Conservation (phyloP, 305 asterid genomes). For the Ruellia speciosa region DNA sequence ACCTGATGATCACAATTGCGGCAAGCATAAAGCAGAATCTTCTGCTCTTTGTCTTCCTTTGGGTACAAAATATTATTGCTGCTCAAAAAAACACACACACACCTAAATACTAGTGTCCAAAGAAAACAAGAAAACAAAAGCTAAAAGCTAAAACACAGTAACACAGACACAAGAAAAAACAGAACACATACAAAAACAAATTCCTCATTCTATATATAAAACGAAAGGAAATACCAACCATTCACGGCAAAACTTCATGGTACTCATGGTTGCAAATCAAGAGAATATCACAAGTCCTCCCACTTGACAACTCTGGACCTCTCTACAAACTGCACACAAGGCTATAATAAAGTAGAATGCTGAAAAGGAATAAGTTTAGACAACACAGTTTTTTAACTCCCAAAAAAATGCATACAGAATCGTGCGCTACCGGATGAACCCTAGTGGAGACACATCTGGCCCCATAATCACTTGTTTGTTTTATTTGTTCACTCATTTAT, state of each 20-base stretch:
- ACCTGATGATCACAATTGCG: slow-evolving; percentile 96
- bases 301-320: too few species aligned
- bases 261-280: slow-evolving; percentile 58
- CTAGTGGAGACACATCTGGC: too few species aligned
- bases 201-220: neutral
- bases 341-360: too few species aligned
- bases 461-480: too few species aligned
- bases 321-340: too few species aligned
- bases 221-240: slow-evolving; percentile 37
- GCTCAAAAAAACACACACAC: slow-evolving; percentile 10
- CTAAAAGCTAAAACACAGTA: neutral
- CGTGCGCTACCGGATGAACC: too few species aligned
- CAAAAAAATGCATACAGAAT: too few species aligned
- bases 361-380: too few species aligned
- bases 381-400: too few species aligned
- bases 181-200: neutral
- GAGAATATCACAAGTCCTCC: too few species aligned
- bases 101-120: slow-evolving; percentile 1
- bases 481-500: too few species aligned
- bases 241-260: slow-evolving; percentile 98
- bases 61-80: slow-evolving; percentile 96
- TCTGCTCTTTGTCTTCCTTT: slow-evolving; percentile 92
- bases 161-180: neutral
- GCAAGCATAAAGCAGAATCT: slow-evolving; percentile 83
- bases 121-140: neutral